Percentiles rank a stretch among this genome's conserved stretches.
phyloP scores from a whole-genome alignment of 768 basidiomycete genomes.

The Lactarius indigo region DNA sequence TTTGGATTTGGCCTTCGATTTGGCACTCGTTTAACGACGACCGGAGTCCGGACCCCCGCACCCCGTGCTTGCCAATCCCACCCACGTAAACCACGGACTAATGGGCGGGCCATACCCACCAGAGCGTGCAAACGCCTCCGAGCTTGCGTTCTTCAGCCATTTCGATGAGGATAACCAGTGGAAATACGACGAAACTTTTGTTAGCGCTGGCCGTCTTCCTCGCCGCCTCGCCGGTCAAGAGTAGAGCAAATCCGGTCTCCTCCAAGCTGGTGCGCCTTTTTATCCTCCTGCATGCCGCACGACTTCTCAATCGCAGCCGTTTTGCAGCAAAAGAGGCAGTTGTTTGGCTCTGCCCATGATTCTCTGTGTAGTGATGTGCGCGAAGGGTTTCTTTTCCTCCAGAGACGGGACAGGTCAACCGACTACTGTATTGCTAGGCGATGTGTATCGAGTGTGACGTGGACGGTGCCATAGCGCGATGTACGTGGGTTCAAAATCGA shows the following conservation, averaged over 20 bases:
- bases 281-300: background rate
- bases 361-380: conserved; percentile 9
- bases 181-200: background rate
- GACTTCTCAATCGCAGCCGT: background rate
- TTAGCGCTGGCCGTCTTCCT: background rate
- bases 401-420: background rate
- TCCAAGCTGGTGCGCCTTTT: background rate
- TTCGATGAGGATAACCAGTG: background rate
- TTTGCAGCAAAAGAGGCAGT: background rate
- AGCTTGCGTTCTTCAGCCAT: background rate
- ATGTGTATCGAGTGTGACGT: conserved; percentile 20
- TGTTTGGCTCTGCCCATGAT: conserved; percentile 4
- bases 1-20: too few relatives aligned
- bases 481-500: background rate
- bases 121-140: background rate
- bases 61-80: too few relatives aligned
- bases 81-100: background rate
- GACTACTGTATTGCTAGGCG: background rate
- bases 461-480: conserved; percentile 18
- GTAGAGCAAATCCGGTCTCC: background rate
- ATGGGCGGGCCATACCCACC: background rate
- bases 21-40: too few relatives aligned
- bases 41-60: background rate
- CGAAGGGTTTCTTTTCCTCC: background rate
- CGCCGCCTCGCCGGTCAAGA: background rate